phyloP scores from a whole-genome alignment of 768 basidiomycete species.

The Crepidotus variabilis region DNA sequence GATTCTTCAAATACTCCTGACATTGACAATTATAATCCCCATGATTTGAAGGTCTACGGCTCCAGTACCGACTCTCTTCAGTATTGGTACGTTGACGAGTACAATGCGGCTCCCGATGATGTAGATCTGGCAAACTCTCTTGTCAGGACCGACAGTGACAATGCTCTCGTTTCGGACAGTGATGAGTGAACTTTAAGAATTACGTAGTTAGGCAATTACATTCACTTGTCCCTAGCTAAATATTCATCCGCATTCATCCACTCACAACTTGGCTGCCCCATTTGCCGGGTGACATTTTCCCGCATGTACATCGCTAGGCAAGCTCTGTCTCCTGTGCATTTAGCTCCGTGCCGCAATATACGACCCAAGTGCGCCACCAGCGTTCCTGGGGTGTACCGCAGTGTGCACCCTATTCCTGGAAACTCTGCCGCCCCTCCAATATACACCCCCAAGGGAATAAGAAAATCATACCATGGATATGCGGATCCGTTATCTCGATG shows the following conservation, averaged over 20 bases:
- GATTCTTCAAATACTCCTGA: too few species aligned
- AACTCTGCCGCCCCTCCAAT: background rate
- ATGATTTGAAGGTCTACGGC: too few species aligned
- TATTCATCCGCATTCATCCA: background rate
- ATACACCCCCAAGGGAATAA: slow-evolving; percentile 5
- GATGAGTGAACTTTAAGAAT: too few species aligned
- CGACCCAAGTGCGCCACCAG: slow-evolving; percentile 1
- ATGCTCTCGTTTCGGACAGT: too few species aligned
- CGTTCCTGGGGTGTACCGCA: slow-evolving; percentile 6
- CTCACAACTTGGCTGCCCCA: background rate
- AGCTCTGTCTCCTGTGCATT: slow-evolving; percentile 1
- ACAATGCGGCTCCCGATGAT: too few species aligned
- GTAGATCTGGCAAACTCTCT: too few species aligned
- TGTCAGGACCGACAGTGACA: too few species aligned
- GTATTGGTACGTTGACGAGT: too few species aligned
- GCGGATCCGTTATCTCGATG: slow-evolving; percentile 4
- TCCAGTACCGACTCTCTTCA: too few species aligned
- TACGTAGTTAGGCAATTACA: too few species aligned
- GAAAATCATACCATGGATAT: background rate
- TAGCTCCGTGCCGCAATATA: slow-evolving; percentile 3
- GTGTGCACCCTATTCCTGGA: background rate
- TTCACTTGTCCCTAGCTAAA: too few species aligned
- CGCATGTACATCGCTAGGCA: slow-evolving; percentile 4
- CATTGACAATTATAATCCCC: too few species aligned
- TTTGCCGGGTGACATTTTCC: background rate